Evolutionary conservation across 768 basidiomycete genomes (phyloP), one percentile per base, ranked within the genome.

Genomic region (Paxillus ammoniavirescens): DNA sequence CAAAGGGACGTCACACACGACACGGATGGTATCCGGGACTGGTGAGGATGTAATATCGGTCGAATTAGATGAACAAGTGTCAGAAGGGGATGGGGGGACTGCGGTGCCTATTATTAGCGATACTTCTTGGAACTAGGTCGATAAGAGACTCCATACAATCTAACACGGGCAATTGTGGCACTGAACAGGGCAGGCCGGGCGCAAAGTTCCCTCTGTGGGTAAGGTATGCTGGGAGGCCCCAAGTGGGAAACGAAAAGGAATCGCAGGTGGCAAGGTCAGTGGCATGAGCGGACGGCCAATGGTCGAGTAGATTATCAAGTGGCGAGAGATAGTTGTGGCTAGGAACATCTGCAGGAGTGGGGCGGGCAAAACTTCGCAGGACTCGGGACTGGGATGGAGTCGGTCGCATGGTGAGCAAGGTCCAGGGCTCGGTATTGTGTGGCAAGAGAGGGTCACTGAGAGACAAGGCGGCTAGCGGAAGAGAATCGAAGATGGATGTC

Each of bases 1-100:
- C 51, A 87, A 74, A n/a, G 86, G 86, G 2, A 83, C 82, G 56
- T 83, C 79, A 72, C 83, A 86, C 18, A 85, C 75, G 69, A 84
- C 77, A 55, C 81, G 76, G 42, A 78, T 57, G 9, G 70, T 31
- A 18, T 65, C 59, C 1, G 71, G 68, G 0, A 61, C 37, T 5
- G 67, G 64, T 4, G 72, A 63, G 17, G 67, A 62, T 35, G 67
- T 57, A 10, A 59, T 41, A 52, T 64, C 63, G 17, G 67, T 58
- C 14, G 65, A 61, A 4, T 50, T 18, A 12, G 67, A 66, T 13
- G 71, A 66, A 42, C 60, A 62, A n/a, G 71, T 67, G 55, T 71
- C 73, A 15, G 77, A 75, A 17, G 78, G 80, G 4, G 80, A 79
- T 0, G 79, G 68, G 7, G 75, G 70, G 49, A 72, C 77, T 78